Evolutionary conservation across 495 filamentous ascomycete genomes (phyloP), one percentile per base, ranked within the genome.

Genomic region (Penicillium manginii): DNA sequence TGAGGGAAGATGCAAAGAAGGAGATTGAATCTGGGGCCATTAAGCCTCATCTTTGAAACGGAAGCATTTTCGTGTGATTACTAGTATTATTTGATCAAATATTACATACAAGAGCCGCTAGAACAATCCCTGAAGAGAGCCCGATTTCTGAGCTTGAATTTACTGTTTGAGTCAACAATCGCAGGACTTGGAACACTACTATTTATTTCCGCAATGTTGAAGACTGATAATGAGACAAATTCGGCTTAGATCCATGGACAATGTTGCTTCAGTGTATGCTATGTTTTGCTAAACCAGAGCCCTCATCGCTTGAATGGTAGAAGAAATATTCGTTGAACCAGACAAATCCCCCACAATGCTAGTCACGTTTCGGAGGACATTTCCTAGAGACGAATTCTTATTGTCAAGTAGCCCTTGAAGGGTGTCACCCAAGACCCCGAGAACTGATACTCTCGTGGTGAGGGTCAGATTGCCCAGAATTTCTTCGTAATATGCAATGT

Each of bases 1-100:
- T 87, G 59, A 73, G 78, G 52, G 83, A 77, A 33, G 66, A 74
- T 58, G 81, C 80, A 22, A 72, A 75, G 58, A 70, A 64, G 58
- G 67, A 81, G 63, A 54, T 70, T 5, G 42, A 67, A 33, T 60
- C 59, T 32, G 66, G 67, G 4, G 32, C 50, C 21, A 54, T 63
- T 32, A 67, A 62, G 46, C 53, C 69, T 10, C 68, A 55, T 21
- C 45, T 76, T 48, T 69, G 48, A 55, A 37, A 37, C 35, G 5
- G 35, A 2, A 15, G 12, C 15, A 37, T 37, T 11, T 29, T 29
- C 26, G 9, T 1, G 26, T 4, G 2, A 23, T n/a, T n/a, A n/a
- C n/a, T n/a, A n/a, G n/a, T 23, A 23, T 23, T 23, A 4, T 23
- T 23, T 29, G 6, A 29, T 29, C 26, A 7, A 7, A 0, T 29